Conservation (phyloP, 345 rosid genomes). For the Euphorbia lathyris region DNA sequence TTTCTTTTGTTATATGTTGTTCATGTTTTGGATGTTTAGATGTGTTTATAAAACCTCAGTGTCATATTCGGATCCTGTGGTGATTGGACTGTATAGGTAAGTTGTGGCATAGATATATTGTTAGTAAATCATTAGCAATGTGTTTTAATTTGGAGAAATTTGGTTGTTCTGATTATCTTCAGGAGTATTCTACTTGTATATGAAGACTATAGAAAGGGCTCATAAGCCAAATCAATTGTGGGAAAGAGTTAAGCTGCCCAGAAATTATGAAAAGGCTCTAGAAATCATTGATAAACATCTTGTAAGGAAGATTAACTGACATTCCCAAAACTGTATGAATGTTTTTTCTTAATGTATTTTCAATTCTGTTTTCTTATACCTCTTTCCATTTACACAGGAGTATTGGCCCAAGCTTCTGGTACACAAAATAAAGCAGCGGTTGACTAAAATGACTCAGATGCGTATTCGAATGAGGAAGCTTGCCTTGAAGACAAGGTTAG, state of each 20-base stretch:
- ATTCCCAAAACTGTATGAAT: no score
- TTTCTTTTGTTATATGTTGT: not conserved
- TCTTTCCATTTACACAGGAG: conserved; percentile 43
- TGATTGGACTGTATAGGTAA: not conserved
- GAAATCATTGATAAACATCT: conserved; percentile 83
- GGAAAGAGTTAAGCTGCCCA: conserved; percentile 86
- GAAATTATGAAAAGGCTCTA: conserved; percentile 88
- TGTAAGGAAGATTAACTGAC: conserved; percentile 40
- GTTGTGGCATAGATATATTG: not conserved
- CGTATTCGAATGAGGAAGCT: conserved; percentile 94
- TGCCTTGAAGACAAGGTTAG: conserved; percentile 78
- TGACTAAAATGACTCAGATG: conserved; percentile 99
- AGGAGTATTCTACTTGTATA: conserved; percentile 90
- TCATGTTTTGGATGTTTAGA: not conserved
- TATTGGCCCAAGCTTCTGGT: conserved; percentile 90
- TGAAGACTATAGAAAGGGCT: conserved; percentile 97
- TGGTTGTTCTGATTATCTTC: conserved; percentile 14
- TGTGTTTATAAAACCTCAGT: not conserved
- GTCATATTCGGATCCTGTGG: no score
- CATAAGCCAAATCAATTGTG: conserved; percentile 83
- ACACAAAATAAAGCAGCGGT: conserved; percentile 84
- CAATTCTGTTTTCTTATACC: not conserved
- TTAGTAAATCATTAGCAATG: not conserved
- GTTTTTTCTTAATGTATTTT: no score
- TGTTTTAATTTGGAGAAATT: not conserved